Evolutionary conservation across 805 yeast species (phyloP).

Genomic region (Cyberlindnera xylosilytica): DNA sequence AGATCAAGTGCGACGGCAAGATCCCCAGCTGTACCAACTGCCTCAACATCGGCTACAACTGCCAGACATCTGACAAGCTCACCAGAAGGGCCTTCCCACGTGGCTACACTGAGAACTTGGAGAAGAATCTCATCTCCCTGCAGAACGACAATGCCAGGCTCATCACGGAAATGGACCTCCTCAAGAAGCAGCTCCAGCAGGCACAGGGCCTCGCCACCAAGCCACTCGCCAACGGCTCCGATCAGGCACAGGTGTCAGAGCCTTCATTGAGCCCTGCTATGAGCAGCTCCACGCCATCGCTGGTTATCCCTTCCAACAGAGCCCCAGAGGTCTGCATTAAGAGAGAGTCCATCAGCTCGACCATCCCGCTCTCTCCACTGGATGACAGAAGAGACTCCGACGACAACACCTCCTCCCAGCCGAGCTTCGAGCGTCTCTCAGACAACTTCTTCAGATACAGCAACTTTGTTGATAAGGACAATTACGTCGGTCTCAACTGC

Average conservation of each 20-base stretch:
- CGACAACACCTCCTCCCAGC: background rate
- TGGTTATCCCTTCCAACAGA: background rate
- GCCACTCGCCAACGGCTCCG: conserved; percentile 5
- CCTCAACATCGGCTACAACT: conserved; percentile 57
- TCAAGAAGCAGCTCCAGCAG: conserved; percentile 17
- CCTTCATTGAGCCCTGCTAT: background rate
- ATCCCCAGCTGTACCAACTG: conserved; percentile 69
- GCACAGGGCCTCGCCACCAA: background rate
- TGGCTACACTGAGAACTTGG: conserved; percentile 77
- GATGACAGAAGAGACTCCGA: background rate
- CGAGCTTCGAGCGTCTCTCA: conserved; percentile 8
- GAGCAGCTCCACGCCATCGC: conserved; percentile 1
- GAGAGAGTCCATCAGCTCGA: conserved; percentile 9
- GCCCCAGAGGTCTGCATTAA: conserved; percentile 1
- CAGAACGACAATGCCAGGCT: conserved; percentile 52
- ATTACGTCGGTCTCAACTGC: conserved; percentile 26
- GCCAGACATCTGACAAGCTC: conserved; percentile 69
- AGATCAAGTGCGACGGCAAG: conserved; percentile 72
- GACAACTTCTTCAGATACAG: conserved; percentile 25
- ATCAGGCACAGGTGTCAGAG: background rate
- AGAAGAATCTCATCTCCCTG: conserved; percentile 54
- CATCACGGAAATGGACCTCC: conserved; percentile 31
- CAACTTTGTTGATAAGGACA: conserved; percentile 23
- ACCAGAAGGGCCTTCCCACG: conserved; percentile 77
- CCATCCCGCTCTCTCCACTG: background rate